A percentile compares a stretch with the other conserved stretches of the same genome.
These are phyloP conservation scores for Penicillium sp. DNA, from an alignment of 2,329 filamentous ascomycete genomes.

Conservation along the genomic window DNA sequence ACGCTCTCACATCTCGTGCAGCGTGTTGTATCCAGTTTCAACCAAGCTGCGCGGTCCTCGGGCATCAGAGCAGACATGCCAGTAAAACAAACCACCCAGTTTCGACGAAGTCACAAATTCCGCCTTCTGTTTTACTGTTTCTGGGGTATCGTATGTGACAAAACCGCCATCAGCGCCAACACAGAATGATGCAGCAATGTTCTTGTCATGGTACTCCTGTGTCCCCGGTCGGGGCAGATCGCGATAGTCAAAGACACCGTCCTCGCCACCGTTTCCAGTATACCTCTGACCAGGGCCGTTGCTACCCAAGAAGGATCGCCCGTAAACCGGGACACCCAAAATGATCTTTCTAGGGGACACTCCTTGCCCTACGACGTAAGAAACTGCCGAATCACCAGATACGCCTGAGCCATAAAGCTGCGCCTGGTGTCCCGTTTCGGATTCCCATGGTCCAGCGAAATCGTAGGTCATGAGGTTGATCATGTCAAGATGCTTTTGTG, in stretches of 20 bases:
- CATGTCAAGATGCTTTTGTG: constrained; percentile 67
- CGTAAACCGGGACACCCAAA: constrained; percentile 73
- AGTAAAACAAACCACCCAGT: constrained; percentile 77
- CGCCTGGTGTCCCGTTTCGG: constrained; percentile 69
- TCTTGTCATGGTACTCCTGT: constrained; percentile 67
- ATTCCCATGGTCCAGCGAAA: constrained; percentile 70
- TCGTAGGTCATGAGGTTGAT: constrained; percentile 82
- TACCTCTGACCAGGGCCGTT: constrained; percentile 64
- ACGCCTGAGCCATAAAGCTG: constrained; percentile 64
- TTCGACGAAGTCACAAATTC: constrained; percentile 69
- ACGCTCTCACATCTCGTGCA: constrained; percentile 45
- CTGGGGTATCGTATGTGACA: constrained; percentile 75
- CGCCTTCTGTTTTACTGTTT: constrained; percentile 74
- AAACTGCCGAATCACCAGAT: constrained; percentile 66
- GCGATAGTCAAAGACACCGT: constrained; percentile 72
- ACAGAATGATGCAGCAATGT: constrained; percentile 69
- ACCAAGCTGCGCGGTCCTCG: constrained; percentile 59
- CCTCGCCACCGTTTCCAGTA: constrained; percentile 55
- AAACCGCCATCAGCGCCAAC: constrained; percentile 71
- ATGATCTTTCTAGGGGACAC: constrained; percentile 71
- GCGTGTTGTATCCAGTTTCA: constrained; percentile 57
- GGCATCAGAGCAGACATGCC: constrained; percentile 72
- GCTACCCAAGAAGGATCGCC: constrained; percentile 70
- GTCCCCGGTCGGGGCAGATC: constrained; percentile 63
- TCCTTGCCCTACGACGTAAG: constrained; percentile 64